Evolutionary conservation across 2,329 filamentous ascomycete species (phyloP).

Genomic region (Phialocephala sp.): DNA sequence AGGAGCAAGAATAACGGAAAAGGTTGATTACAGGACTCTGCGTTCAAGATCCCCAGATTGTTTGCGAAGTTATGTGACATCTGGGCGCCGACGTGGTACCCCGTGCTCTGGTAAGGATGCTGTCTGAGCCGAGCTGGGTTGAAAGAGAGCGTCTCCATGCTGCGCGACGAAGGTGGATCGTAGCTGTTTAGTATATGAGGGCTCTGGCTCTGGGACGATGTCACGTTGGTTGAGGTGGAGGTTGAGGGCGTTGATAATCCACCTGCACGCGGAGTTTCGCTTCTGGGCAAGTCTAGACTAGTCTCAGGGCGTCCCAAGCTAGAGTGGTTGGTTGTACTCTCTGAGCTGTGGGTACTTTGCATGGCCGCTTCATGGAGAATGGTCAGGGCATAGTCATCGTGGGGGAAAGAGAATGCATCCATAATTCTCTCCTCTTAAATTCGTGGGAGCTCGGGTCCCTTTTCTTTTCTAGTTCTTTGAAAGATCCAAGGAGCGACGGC

Average conservation of each 20-base stretch:
- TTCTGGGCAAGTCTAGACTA: slow-evolving; percentile 4
- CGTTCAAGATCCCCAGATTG: slow-evolving; percentile 49
- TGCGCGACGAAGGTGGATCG: slow-evolving; percentile 11
- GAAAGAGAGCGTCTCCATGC: slow-evolving; percentile 37
- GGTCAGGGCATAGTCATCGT: slow-evolving; percentile 37
- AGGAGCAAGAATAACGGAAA: no score
- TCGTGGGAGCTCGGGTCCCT: slow-evolving; percentile 6
- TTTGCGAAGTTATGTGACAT: slow-evolving; percentile 26
- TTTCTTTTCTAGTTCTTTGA: slow-evolving; percentile 11
- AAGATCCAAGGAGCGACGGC: slow-evolving; percentile 20
- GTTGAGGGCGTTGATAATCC: no score
- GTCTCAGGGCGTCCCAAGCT: background rate
- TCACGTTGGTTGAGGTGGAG: slow-evolving; percentile 1
- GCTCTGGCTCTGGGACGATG: background rate
- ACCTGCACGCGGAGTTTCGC: no score
- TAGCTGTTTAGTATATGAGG: background rate
- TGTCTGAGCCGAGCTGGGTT: slow-evolving; percentile 20
- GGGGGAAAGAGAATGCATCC: slow-evolving; percentile 31
- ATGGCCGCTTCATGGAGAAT: slow-evolving; percentile 37
- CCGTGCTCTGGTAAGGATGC: slow-evolving; percentile 28
- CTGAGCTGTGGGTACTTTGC: slow-evolving; percentile 4
- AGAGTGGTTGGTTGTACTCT: background rate
- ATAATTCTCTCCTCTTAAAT: slow-evolving; percentile 23
- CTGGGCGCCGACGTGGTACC: slow-evolving; percentile 27
- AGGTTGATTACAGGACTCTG: slow-evolving; percentile 49